Evolutionary conservation across 2,329 filamentous ascomycete genomes (phyloP).

Genomic region (Parastagonospora nodorum): DNA sequence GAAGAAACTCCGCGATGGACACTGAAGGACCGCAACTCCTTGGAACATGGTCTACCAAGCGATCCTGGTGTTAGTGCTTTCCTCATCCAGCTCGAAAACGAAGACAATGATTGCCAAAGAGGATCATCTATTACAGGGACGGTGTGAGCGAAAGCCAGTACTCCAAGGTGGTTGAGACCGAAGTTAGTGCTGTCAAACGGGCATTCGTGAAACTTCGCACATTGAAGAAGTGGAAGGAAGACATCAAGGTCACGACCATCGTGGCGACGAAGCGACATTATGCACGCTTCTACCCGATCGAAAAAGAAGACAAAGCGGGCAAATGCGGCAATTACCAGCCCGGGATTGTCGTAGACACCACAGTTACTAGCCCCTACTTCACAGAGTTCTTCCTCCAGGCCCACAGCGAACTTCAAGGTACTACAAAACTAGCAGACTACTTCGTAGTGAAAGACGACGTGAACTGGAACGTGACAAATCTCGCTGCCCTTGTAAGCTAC

Average conservation of each 20-base stretch:
- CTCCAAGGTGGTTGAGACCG: neutral
- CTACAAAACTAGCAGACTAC: constrained; percentile 37
- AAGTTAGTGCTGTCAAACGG: neutral
- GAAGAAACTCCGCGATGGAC: too few species aligned
- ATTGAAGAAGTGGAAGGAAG: neutral
- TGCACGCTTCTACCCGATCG: constrained; percentile 45
- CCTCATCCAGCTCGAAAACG: too few species aligned
- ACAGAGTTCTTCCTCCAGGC: constrained; percentile 44
- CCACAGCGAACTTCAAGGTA: constrained; percentile 35
- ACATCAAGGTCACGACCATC: constrained; percentile 35
- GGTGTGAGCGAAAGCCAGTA: constrained; percentile 18
- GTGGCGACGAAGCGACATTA: constrained; percentile 50
- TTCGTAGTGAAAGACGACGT: constrained; percentile 36
- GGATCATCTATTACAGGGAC: constrained; percentile 32
- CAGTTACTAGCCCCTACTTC: constrained; percentile 31
- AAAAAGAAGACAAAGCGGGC: neutral
- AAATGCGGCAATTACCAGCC: constrained; percentile 31
- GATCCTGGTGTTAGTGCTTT: too few species aligned
- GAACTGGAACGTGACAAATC: too few species aligned
- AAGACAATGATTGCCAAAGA: too few species aligned
- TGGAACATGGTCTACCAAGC: too few species aligned
- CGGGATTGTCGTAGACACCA: constrained; percentile 35
- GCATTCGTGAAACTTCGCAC: neutral
- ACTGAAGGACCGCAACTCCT: too few species aligned
- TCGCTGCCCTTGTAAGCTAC: neutral